Evolutionary conservation across 371 early-diverging fungal genomes (phyloP).

Genomic region (Syncephalastrum contaminatum): DNA sequence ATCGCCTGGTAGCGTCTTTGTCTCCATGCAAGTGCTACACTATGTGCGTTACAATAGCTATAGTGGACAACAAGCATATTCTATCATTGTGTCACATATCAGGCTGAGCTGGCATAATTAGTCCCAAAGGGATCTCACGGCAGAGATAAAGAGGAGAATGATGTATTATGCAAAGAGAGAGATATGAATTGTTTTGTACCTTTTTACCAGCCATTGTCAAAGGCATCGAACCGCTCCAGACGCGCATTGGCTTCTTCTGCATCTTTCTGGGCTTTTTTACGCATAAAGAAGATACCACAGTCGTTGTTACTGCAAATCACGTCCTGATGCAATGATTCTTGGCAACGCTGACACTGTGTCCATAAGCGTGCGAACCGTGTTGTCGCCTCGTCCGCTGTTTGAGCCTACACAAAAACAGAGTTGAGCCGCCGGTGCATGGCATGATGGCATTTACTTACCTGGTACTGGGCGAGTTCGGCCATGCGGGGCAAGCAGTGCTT

Average conservation of each 20-base stretch:
- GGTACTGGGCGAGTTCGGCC: slow-evolving; percentile 76
- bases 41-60: no score
- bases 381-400: slow-evolving; percentile 72
- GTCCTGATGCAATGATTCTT: slow-evolving; percentile 95
- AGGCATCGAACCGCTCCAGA: neutral
- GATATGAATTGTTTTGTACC: neutral
- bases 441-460: slow-evolving; percentile 29
- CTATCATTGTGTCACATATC: no score
- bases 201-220: neutral
- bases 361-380: slow-evolving; percentile 88
- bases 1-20: no score
- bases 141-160: no score
- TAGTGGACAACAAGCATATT: no score
- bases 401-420: slow-evolving; percentile 26
- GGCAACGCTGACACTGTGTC: slow-evolving; percentile 99
- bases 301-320: slow-evolving; percentile 98
- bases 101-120: no score
- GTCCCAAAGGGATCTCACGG: no score
- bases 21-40: no score
- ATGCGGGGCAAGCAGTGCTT: slow-evolving; percentile 71
- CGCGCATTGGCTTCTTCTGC: slow-evolving; percentile 63
- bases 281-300: slow-evolving; percentile 99
- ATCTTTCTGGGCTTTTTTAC: slow-evolving; percentile 98
- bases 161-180: slow-evolving; percentile 5
- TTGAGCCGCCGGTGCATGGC: neutral